phyloP scores from a whole-genome alignment of 208 protist species.

The Crithidia sp. region DNA sequence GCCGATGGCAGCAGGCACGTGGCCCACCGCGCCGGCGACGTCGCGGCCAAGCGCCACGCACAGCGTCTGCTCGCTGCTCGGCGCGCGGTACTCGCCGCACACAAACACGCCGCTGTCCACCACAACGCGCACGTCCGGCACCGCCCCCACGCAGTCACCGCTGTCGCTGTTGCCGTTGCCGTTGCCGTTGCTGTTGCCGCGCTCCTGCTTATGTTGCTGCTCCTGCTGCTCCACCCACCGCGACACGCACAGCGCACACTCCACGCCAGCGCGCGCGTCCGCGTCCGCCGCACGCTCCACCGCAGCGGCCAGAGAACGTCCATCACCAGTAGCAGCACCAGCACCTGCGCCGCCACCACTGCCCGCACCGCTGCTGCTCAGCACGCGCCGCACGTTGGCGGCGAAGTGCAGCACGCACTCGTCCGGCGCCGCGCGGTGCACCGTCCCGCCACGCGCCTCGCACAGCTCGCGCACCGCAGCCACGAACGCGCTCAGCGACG shows the following conservation, averaged over 20 bases:
- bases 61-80: conserved; percentile 24
- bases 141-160: background rate
- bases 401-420: conserved; percentile 35
- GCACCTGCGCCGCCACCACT: too few relatives aligned
- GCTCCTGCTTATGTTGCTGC: too few relatives aligned
- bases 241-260: too few relatives aligned
- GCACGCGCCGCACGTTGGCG: conserved; percentile 2
- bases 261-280: too few relatives aligned
- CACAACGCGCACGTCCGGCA: conserved; percentile 30
- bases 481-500: conserved; percentile 23
- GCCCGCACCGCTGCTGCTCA: too few relatives aligned
- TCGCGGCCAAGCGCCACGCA: conserved; percentile 38
- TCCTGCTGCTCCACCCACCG: too few relatives aligned
- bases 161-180: too few relatives aligned
- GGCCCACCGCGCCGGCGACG: conserved; percentile 26
- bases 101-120: conserved; percentile 38
- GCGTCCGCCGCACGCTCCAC: too few relatives aligned
- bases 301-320: too few relatives aligned
- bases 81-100: conserved; percentile 20
- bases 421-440: conserved; percentile 30
- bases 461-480: conserved; percentile 27
- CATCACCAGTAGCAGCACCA: too few relatives aligned
- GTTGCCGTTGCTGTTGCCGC: too few relatives aligned
- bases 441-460: conserved; percentile 18
- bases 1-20: conserved; percentile 29